phyloP scores from a whole-genome alignment of 495 filamentous ascomycete species.

The Podospora pseudocomata region DNA sequence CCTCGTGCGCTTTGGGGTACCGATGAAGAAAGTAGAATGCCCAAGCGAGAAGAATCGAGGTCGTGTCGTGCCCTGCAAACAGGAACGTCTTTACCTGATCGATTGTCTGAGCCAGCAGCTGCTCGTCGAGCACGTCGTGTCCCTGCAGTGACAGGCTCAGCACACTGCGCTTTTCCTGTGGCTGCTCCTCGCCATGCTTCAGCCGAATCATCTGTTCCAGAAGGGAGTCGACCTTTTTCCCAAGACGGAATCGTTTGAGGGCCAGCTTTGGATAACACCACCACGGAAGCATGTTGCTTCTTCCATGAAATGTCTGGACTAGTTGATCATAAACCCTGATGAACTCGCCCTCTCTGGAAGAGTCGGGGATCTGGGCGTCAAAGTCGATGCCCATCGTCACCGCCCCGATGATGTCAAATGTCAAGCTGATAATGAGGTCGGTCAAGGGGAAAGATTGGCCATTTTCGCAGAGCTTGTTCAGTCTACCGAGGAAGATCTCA shows the following conservation, averaged over 20 bases:
- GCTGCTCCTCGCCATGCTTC: constrained; percentile 21
- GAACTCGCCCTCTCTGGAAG: constrained; percentile 24
- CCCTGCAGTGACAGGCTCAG: constrained; percentile 34
- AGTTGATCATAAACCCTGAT: constrained; percentile 30
- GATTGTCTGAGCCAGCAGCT: constrained; percentile 22
- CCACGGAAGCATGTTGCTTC: constrained; percentile 16
- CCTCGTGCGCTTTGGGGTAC: constrained; percentile 38
- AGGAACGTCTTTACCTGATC: constrained; percentile 46
- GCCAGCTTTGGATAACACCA: constrained; percentile 22
- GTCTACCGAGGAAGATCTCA: constrained; percentile 28
- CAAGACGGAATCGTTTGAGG: constrained; percentile 19
- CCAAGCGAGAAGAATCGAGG: constrained; percentile 39
- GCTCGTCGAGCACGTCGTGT: constrained; percentile 21
- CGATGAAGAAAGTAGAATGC: constrained; percentile 46
- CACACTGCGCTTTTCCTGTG: constrained; percentile 26
- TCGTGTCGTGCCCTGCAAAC: constrained; percentile 52
- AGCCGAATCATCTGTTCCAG: constrained; percentile 28
- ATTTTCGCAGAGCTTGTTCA: constrained; percentile 25
- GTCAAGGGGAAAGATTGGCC: constrained; percentile 31
- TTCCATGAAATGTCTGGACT: constrained; percentile 21
- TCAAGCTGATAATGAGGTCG: constrained; percentile 30
- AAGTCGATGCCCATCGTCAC: constrained; percentile 37
- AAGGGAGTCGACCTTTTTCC: constrained; percentile 17
- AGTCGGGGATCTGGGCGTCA: constrained; percentile 29
- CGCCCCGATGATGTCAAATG: constrained; percentile 41